Conservation (phyloP, 345 rosid genomes). For the Ceriops zippeliana region DNA sequence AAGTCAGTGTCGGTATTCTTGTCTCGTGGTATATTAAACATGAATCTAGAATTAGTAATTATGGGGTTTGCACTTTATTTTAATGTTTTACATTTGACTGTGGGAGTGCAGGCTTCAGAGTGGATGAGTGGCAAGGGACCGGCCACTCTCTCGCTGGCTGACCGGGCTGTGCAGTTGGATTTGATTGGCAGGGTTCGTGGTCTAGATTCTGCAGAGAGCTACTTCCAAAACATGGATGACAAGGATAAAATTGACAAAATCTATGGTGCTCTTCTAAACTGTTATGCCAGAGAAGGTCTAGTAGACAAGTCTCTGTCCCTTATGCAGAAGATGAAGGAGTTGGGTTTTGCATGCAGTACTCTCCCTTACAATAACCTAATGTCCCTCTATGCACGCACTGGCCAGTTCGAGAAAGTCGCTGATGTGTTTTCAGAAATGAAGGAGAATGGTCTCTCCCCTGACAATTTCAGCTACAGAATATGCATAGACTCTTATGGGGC, state of each 20-base stretch:
- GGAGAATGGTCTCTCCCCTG: constrained; percentile 34
- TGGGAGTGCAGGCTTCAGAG: constrained; percentile 37
- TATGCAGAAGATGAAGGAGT: constrained; percentile 41
- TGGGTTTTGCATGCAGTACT: constrained; percentile 26
- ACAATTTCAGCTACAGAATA: constrained; percentile 41
- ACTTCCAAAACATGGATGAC: constrained; percentile 32
- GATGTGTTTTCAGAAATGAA: constrained; percentile 41
- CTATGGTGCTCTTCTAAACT: constrained; percentile 47
- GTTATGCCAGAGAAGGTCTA: constrained; percentile 40
- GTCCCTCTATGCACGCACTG: constrained; percentile 32
- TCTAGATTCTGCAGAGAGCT: constrained; percentile 34
- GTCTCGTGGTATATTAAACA: background rate
- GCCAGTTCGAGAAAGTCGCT: constrained; percentile 34
- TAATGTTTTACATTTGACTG: background rate
- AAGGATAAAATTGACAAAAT: constrained; percentile 29
- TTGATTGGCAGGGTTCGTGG: constrained; percentile 44
- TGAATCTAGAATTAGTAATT: background rate
- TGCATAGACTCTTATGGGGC: constrained; percentile 38
- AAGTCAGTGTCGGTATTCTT: background rate
- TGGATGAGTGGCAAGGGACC: constrained; percentile 31
- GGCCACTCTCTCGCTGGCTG: constrained; percentile 22
- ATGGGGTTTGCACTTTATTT: background rate
- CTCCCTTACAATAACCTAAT: constrained; percentile 37
- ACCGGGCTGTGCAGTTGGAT: constrained; percentile 41
- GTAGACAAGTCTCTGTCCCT: constrained; percentile 37